Conservation (phyloP, 2,329 filamentous ascomycete genomes). For the Fusarium sp. region DNA sequence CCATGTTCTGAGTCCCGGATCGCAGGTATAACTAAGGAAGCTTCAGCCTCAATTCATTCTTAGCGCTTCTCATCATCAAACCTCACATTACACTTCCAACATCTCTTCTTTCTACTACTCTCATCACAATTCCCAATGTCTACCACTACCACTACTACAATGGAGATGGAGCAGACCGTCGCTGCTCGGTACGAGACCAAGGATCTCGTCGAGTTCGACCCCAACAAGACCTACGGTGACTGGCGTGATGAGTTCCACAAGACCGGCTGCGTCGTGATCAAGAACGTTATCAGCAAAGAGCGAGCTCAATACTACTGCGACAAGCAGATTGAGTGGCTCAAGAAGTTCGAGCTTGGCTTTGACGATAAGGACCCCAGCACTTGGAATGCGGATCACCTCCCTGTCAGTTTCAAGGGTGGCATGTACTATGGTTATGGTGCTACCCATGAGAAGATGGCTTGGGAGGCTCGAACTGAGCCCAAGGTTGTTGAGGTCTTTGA, state of each 20-base stretch:
- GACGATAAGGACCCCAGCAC: conserved; percentile 37
- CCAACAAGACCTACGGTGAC: conserved; percentile 33
- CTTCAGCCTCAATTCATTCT: conserved; percentile 29
- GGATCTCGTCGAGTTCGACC: conserved; percentile 36
- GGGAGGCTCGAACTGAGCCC: conserved; percentile 60
- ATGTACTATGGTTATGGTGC: conserved; percentile 59
- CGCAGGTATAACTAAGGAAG: conserved; percentile 28
- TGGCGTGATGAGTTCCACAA: conserved; percentile 41
- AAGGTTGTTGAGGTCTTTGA: conserved; percentile 59
- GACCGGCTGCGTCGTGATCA: conserved; percentile 39
- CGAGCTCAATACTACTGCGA: conserved; percentile 38
- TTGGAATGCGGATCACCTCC: conserved; percentile 37
- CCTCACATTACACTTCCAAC: neutral
- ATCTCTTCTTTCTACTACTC: neutral
- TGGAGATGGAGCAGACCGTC: conserved; percentile 33
- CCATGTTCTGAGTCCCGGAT: neutral
- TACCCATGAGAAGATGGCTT: conserved; percentile 61
- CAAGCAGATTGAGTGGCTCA: conserved; percentile 41
- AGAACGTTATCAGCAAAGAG: conserved; percentile 40
- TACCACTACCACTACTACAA: conserved; percentile 20
- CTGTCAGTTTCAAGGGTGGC: conserved; percentile 53
- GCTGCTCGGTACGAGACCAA: conserved; percentile 38
- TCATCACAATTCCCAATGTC: conserved; percentile 15
- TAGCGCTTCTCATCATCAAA: conserved; percentile 27
- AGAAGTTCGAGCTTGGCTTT: conserved; percentile 39